Base-by-base conservation (phyloP, 768 basidiomycete species). In the Hemileccinum impolitum region DNA sequence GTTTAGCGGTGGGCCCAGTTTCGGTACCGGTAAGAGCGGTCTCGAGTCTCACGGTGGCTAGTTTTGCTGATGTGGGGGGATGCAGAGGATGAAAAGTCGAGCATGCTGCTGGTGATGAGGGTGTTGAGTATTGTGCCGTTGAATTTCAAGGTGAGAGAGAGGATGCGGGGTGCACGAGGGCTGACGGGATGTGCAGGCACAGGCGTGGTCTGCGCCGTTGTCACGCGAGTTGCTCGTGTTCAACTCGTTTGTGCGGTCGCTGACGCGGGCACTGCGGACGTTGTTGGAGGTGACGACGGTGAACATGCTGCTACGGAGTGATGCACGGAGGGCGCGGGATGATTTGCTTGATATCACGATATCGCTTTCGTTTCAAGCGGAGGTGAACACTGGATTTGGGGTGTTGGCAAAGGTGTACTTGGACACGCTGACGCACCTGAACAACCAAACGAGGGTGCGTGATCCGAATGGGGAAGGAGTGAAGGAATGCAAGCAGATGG, bases 341-440 rank as follows among this genome's bases (percentile, higher is more conserved):
- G 96, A 98, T 64, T 74, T 92, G 56, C 73, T 96, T 59, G 96
- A 98, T 66, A 86, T 98, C 53, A 83, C 91, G 54, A 78, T 96
- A 30, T 92, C 90, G 39, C 75, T 97, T 30, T 93, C 94, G 9
- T 96, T 98, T 81, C 94, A 96, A 66, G 78, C 81, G 47, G 96
- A 98, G 64, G 92, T 93, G 59, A 96, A 96, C 75, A 98, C 96
- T 0, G 96, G 94, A 17, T 97, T 97, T 69, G 96, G 96, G 4
- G 90, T 99, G 55, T 79, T 99, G 18, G 93, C 90, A 14, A 99
- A 97, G 75, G 94, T 94, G 31, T 95, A 96, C 73, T 74, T 98
- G 59, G 94, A 96, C 61, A 90, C 92, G 45, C 79, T 94, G 42
- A 92, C 90, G 39, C 87, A 92, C 66, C 76, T 94, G 63, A 92